Evolutionary conservation across 2,329 filamentous ascomycete species (phyloP).

Genomic region (Zarea fungicola): DNA sequence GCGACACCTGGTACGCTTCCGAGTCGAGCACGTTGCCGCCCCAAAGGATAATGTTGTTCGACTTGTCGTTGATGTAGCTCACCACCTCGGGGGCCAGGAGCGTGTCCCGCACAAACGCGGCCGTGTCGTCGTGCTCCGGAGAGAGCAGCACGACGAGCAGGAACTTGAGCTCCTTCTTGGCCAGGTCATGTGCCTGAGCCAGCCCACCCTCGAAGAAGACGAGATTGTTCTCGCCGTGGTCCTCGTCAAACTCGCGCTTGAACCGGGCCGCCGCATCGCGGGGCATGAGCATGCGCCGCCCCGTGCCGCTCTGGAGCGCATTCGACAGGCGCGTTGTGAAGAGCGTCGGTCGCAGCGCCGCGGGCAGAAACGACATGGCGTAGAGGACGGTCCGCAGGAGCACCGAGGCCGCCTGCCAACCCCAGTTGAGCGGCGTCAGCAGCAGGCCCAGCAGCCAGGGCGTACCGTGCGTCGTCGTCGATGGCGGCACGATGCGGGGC

Average conservation of each 20-base stretch:
- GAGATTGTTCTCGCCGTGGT: constrained; percentile 68
- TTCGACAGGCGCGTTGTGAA: constrained; percentile 48
- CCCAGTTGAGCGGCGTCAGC: constrained; percentile 73
- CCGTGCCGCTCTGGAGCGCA: constrained; percentile 56
- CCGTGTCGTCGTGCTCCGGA: constrained; percentile 90
- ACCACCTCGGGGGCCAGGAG: constrained; percentile 71
- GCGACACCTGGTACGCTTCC: constrained; percentile 90
- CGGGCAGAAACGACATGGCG: constrained; percentile 75
- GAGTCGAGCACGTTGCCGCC: constrained; percentile 88
- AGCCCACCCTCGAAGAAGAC: constrained; percentile 86
- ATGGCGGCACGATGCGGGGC: constrained; percentile 76
- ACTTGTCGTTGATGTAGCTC: constrained; percentile 66
- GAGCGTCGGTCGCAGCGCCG: constrained; percentile 50
- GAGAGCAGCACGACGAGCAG: constrained; percentile 83
- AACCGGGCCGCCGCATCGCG: constrained; percentile 85
- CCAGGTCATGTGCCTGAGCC: constrained; percentile 82
- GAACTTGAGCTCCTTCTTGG: constrained; percentile 88
- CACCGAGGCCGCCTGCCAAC: constrained; percentile 66
- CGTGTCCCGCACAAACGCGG: constrained; percentile 74
- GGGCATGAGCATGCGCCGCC: constrained; percentile 72
- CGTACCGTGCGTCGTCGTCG: constrained; percentile 61
- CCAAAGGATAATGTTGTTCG: constrained; percentile 83
- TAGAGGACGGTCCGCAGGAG: constrained; percentile 69
- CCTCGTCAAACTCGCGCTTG: constrained; percentile 89
- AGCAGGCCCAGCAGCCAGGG: constrained; percentile 73